These are phyloP conservation scores for Ascochyta viciae-villosae DNA, from an alignment of 2,329 filamentous ascomycete species.

Conservation along the genomic window DNA sequence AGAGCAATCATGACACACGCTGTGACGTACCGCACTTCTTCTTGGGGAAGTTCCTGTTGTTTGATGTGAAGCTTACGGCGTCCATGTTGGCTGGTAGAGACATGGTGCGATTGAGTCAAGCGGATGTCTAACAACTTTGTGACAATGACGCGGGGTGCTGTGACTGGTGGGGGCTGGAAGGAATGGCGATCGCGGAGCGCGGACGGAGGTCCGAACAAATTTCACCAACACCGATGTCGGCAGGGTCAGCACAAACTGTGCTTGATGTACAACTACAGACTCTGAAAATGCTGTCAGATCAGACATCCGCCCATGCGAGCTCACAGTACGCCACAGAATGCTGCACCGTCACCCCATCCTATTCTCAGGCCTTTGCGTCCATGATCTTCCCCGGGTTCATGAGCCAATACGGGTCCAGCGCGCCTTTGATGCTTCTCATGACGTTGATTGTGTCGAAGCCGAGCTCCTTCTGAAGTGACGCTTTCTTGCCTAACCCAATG, in stretches of 20 bases:
- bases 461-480: slow-evolving; percentile 78
- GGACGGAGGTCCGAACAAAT: slow-evolving; percentile 16
- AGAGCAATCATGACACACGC: slow-evolving; percentile 43
- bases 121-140: slow-evolving; percentile 27
- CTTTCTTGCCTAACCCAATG: slow-evolving; percentile 86
- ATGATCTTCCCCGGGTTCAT: slow-evolving; percentile 95
- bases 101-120: slow-evolving; percentile 33
- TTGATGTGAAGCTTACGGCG: slow-evolving; percentile 52
- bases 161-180: slow-evolving; percentile 29
- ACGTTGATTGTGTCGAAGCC: slow-evolving; percentile 80
- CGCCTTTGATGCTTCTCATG: slow-evolving; percentile 84
- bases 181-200: slow-evolving; percentile 36
- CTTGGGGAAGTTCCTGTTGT: slow-evolving; percentile 54
- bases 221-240: slow-evolving; percentile 6
- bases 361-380: slow-evolving; percentile 55
- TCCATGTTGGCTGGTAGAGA: slow-evolving; percentile 48
- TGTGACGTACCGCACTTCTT: slow-evolving; percentile 59
- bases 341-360: neutral
- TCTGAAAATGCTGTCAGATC: slow-evolving; percentile 20
- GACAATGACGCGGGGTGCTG: slow-evolving; percentile 26
- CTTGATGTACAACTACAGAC: neutral
- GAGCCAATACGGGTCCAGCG: slow-evolving; percentile 85
- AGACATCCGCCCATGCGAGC: slow-evolving; percentile 33
- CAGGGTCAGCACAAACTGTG: neutral
- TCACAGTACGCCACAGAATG: neutral